Evolutionary conservation across 1,284 basidiomycete genomes (phyloP), one percentile per base, ranked within the genome.

Genomic region (Malassezia restricta): DNA sequence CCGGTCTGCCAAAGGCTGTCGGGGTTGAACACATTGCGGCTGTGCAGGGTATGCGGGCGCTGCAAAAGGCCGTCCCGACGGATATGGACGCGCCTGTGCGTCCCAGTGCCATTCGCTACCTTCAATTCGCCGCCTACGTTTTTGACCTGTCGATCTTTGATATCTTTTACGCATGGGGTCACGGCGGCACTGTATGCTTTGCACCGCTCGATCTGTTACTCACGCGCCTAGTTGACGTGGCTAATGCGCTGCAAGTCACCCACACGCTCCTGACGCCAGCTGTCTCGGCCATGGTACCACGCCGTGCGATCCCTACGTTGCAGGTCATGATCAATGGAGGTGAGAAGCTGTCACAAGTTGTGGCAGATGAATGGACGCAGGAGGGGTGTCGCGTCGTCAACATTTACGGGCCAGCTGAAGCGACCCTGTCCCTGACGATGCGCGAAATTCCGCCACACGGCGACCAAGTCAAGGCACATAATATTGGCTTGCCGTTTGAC

Each of bases 311-410:
- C 14, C 64, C 65, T 0, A 62, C 65, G 20, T 59, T 75, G 51
- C 59, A 66, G 41, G 68, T 73, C 24, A 58, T 75, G 56, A 74
- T 74, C 60, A 74, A 73, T 41, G 74, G 74, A 28, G 74, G 74
- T 20, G 74, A 75, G 42, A 75, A 75, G 56, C 62, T 74, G 12
- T 71, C 68, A 28, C 67, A 74, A 53, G 63, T 71, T 14, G 74
- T 75, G 5, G 74, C 74, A 0, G 73, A 74, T 44, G 62, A 64
- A 40, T 75, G 74, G 74, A 68, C 66, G 46, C 59, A 61, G 8
- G 63, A 67, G 7, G 20, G 20, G 20, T 74, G 68, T 59, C 61
- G 61, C 33, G 56, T 72, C 6, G 59, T 73, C 24, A 73, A 73
- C 48, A 61, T 72, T 32, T 73, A 73, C 47, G 71, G 71, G 1